These are phyloP conservation scores for Sporothrix brunneoviolacea DNA, from an alignment of 2,329 filamentous ascomycete genomes.

Conservation along the genomic window DNA sequence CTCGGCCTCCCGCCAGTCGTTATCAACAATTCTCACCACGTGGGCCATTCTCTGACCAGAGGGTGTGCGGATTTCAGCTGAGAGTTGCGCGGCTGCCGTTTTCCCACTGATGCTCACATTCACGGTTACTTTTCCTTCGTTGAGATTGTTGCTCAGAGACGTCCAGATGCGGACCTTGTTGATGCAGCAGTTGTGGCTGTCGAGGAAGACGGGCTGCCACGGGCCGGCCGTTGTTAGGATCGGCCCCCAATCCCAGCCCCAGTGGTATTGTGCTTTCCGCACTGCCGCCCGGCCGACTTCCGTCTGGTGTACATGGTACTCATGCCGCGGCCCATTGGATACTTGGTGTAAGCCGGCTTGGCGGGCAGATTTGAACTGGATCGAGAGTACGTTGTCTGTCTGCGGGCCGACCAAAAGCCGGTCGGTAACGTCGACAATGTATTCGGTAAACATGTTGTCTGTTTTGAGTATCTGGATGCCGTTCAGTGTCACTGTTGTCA, in stretches of 20 bases:
- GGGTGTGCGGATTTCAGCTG: not conserved
- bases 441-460: constrained; percentile 57
- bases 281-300: constrained; percentile 12
- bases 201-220: constrained; percentile 61
- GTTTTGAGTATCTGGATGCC: constrained; percentile 44
- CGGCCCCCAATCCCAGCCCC: constrained; percentile 68
- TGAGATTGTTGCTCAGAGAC: not conserved
- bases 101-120: not conserved
- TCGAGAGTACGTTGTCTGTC: constrained; percentile 40
- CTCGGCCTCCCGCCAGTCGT: not conserved
- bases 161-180: constrained; percentile 21
- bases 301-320: constrained; percentile 14
- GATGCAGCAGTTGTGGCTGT: constrained; percentile 54
- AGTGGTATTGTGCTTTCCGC: constrained; percentile 46
- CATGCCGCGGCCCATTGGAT: constrained; percentile 4
- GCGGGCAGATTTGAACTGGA: constrained; percentile 42
- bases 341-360: constrained; percentile 6
- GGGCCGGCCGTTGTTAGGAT: constrained; percentile 55
- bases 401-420: constrained; percentile 26
- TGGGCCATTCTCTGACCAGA: not conserved
- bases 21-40: not conserved
- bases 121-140: not conserved
- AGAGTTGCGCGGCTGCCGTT: not conserved
- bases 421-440: constrained; percentile 47
- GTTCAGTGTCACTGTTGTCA: constrained; percentile 52